Base-by-base conservation (phyloP, 1,139 yeast genomes). In the Geotrichum phurueaensis region DNA sequence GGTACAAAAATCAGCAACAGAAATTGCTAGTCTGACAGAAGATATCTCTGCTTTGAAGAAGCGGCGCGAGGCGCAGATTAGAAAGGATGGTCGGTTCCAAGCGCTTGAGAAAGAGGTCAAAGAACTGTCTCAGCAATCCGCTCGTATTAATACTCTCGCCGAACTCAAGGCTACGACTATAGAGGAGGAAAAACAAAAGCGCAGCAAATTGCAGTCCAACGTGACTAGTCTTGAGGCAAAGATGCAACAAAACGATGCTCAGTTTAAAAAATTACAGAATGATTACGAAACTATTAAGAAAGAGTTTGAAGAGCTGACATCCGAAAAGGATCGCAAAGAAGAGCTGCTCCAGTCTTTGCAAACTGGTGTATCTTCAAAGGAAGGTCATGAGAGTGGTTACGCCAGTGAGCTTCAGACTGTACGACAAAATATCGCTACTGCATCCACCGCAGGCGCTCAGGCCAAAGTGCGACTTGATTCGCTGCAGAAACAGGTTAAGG, bases 291-390 rank as follows among this genome's bases (percentile, higher is more conserved):
- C 67, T 0, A 74, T 84, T 12, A 84, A 82, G 59, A 70, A 71
- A 0, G 71, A 76, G 50, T 74, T 87, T 10, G 75, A 73, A 3
- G 69, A 71, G 2, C 68, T 84, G 61, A 85, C 84, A 64, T 77
- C 76, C 6, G 78, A 79, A n/a, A 79, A 81, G 62, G 77, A 79
- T 45, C 81, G 79, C 64, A 89, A 88, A 66, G 96, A 90, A 69
- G 97, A 92, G 65, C 78, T 92, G 23, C 75, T 90, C 18, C 86
- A 96, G 4, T 85, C 96, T 0, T 78, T 95, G 51, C 85, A 94
- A 0, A 92, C 98, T 0, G 99, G 99, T 67, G 85, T 94, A 15
- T 88, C 97, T 0, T 83, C 96, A 0, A 86, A 84, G 61, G 97
- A 96, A 57, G 81, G 85, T 0, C 79, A 86, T 1, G 89, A 88